Percentiles rank a stretch among this genome's conserved stretches.
These are phyloP conservation scores for Macadamia integrifolia DNA, from an alignment of 164 flowering plant species.

Conservation along the genomic window DNA sequence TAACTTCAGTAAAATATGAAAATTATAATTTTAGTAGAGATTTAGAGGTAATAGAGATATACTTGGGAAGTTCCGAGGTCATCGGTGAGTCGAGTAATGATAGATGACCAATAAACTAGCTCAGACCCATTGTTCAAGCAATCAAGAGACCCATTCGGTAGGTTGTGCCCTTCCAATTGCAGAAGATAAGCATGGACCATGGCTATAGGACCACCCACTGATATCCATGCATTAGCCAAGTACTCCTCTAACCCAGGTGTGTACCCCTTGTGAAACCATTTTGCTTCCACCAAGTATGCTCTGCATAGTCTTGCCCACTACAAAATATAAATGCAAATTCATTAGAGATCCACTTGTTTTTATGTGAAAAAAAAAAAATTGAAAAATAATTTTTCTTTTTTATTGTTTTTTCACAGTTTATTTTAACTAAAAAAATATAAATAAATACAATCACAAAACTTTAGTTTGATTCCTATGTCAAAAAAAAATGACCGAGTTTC, in stretches of 20 bases:
- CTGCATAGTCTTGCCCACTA: constrained; percentile 22
- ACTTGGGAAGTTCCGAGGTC: constrained; percentile 21
- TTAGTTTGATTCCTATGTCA: no score
- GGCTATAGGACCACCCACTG: constrained; percentile 23
- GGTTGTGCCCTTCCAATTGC: neutral
- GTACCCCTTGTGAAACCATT: constrained; percentile 20
- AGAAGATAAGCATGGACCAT: constrained; percentile 15
- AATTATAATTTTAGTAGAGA: no score
- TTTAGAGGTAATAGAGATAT: neutral
- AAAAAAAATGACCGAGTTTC: no score
- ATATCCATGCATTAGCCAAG: constrained; percentile 20
- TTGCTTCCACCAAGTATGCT: constrained; percentile 22
- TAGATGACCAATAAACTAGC: constrained; percentile 20
- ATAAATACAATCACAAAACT: no score
- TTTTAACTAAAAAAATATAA: no score
- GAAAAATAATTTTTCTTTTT: no score
- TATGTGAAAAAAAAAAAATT: no score
- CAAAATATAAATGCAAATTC: neutral
- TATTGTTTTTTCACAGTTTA: neutral
- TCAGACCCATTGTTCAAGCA: constrained; percentile 6
- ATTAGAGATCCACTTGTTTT: no score
- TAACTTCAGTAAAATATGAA: no score
- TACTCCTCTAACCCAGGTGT: constrained; percentile 25
- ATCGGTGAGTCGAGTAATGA: constrained; percentile 14
- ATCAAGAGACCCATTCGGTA: neutral